phyloP scores from a whole-genome alignment of 2,329 filamentous ascomycete genomes.

The Colletotrichum ledebouriae region DNA sequence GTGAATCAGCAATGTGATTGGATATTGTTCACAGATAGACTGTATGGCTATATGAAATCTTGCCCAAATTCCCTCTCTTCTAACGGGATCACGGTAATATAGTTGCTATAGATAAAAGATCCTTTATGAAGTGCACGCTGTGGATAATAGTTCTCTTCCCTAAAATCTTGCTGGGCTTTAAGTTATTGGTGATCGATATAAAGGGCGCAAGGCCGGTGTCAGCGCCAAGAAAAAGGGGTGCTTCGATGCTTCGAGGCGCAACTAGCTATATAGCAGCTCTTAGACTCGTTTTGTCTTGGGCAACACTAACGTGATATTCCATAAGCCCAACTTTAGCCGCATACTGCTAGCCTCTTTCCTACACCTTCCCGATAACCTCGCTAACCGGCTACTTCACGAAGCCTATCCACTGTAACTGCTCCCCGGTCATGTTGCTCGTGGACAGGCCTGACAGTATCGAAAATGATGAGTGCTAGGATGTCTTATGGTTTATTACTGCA shows the following conservation, averaged over 20 bases:
- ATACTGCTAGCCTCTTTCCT: background rate
- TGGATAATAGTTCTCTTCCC: background rate
- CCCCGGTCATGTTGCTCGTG: background rate
- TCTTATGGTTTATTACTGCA: background rate
- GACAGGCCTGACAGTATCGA: background rate
- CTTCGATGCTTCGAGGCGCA: rapidly evolving
- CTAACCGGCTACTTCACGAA: background rate
- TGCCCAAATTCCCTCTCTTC: background rate
- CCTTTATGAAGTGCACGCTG: background rate
- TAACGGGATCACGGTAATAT: background rate
- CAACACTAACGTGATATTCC: background rate
- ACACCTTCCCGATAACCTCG: background rate
- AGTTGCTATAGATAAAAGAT: background rate
- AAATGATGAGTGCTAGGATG: background rate
- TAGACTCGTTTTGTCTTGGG: background rate
- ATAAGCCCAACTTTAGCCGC: rapidly evolving
- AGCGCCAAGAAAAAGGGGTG: background rate
- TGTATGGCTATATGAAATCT: rapidly evolving
- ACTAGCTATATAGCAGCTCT: background rate
- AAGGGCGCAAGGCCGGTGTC: background rate
- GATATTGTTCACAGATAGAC: background rate
- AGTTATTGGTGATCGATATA: background rate
- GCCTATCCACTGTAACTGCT: background rate
- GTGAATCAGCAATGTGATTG: background rate
- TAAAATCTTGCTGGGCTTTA: background rate